Evolutionary conservation across 176 grass and related monocot genomes (phyloP).

Genomic region (Luzula sylvatica): DNA sequence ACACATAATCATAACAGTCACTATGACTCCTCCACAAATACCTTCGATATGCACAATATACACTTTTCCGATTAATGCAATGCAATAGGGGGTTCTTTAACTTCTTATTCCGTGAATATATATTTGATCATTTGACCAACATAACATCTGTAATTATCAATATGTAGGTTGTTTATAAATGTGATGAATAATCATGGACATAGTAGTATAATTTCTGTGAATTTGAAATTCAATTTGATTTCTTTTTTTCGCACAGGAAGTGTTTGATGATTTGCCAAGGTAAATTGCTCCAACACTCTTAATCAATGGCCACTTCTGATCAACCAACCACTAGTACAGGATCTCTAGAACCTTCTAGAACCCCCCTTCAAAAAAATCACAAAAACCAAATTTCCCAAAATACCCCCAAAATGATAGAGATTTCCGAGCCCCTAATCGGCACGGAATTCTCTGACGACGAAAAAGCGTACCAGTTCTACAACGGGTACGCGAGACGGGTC

Average conservation of each 20-base stretch:
- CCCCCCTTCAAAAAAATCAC: not conserved
- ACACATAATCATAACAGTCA: not conserved
- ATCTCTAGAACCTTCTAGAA: not conserved
- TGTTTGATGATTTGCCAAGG: constrained; percentile 11
- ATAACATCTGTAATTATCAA: not conserved
- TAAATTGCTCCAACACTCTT: not conserved
- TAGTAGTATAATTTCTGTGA: not conserved
- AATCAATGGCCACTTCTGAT: not conserved
- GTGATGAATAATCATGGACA: not conserved
- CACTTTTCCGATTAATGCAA: too few species aligned
- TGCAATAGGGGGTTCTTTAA: too few species aligned
- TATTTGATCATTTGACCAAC: not conserved
- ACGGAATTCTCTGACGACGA: constrained; percentile 34
- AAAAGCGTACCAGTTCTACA: constrained; percentile 33
- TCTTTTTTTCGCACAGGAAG: not conserved
- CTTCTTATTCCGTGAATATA: not conserved
- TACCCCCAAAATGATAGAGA: constrained; percentile 15
- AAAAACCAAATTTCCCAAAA: constrained; percentile 3
- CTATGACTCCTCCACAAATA: not conserved
- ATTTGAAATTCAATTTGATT: not conserved
- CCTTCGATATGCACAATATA: not conserved
- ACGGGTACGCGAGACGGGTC: constrained; percentile 25
- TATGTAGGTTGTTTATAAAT: not conserved
- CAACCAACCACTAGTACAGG: not conserved
- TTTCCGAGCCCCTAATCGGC: constrained; percentile 21